These are phyloP conservation scores for Lepidium aucheri DNA, from an alignment of 345 rosid species.

Conservation along the genomic window DNA sequence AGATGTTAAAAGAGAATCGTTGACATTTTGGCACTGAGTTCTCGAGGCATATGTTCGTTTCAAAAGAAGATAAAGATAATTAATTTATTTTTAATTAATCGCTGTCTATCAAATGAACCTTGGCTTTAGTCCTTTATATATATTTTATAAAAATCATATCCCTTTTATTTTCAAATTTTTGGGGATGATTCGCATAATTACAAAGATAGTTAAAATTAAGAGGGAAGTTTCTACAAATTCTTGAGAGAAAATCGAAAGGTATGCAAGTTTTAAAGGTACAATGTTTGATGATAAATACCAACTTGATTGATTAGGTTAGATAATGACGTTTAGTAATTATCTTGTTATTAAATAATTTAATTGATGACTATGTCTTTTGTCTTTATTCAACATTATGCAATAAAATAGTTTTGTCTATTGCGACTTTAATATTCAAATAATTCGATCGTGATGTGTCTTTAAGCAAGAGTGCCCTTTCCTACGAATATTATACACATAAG, in stretches of 20 bases:
- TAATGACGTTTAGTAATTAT: conserved; percentile 18
- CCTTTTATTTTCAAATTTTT: neutral
- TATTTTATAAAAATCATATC: neutral
- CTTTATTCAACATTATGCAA: conserved; percentile 6
- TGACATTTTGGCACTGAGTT: conserved; percentile 28
- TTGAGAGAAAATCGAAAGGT: neutral
- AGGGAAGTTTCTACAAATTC: neutral
- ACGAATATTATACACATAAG: neutral
- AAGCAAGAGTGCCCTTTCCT: neutral
- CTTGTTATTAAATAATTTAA: neutral
- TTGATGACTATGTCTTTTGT: conserved; percentile 18
- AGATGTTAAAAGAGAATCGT: conserved; percentile 18
- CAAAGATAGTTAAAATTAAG: neutral
- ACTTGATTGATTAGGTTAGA: conserved; percentile 21
- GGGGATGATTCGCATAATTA: neutral
- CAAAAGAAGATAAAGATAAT: conserved; percentile 3
- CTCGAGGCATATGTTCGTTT: conserved; percentile 26
- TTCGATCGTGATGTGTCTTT: neutral
- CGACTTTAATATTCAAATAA: conserved; percentile 4
- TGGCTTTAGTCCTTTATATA: neutral
- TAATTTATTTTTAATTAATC: neutral
- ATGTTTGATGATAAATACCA: conserved; percentile 7
- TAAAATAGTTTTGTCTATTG: neutral
- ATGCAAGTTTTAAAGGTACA: too few species aligned
- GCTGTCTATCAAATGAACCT: conserved; percentile 24